Evolutionary conservation across 1,284 basidiomycete genomes (phyloP).

Genomic region (Amylostereum chailletii): DNA sequence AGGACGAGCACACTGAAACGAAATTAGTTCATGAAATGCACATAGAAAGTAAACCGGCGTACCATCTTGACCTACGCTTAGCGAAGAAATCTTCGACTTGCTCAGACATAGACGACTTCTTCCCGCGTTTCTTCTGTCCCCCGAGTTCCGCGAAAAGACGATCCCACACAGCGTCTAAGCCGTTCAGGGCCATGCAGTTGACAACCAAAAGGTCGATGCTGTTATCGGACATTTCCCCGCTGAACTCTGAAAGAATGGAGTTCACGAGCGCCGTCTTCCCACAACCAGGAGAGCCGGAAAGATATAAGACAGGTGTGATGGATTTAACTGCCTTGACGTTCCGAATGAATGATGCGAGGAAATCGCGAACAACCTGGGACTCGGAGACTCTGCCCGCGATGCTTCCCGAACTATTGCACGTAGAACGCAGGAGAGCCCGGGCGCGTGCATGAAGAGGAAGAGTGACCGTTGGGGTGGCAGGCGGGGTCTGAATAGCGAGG

Average conservation of each 20-base stretch:
- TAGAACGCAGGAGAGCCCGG: conserved; percentile 60
- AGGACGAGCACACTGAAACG: conserved; percentile 55
- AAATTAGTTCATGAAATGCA: conserved; percentile 1
- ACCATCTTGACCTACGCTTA: conserved; percentile 48
- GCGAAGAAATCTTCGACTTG: conserved; percentile 34
- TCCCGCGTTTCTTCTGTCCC: conserved; percentile 21
- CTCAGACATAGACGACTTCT: conserved; percentile 26
- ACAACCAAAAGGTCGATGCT: conserved; percentile 44
- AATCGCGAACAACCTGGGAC: conserved; percentile 45
- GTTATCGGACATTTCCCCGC: conserved; percentile 25
- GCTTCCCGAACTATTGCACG: conserved; percentile 41
- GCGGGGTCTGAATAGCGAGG: conserved; percentile 47
- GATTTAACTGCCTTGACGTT: conserved; percentile 19
- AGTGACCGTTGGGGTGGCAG: conserved; percentile 44
- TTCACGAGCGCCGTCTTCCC: conserved; percentile 79
- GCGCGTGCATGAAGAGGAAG: conserved; percentile 55
- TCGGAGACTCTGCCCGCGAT: conserved; percentile 62
- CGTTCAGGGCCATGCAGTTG: conserved; percentile 71
- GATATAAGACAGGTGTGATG: conserved; percentile 45
- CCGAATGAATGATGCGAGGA: conserved; percentile 41
- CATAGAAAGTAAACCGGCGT: conserved; percentile 10
- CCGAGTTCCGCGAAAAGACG: conserved; percentile 51
- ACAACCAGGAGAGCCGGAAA: conserved; percentile 74
- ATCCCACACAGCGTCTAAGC: conserved; percentile 62
- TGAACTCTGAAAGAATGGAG: conserved; percentile 36